A percentile compares a stretch with the other conserved stretches of the same genome.
phyloP scores from a whole-genome alignment of 805 yeast genomes.

The Teunomyces tritomae region DNA sequence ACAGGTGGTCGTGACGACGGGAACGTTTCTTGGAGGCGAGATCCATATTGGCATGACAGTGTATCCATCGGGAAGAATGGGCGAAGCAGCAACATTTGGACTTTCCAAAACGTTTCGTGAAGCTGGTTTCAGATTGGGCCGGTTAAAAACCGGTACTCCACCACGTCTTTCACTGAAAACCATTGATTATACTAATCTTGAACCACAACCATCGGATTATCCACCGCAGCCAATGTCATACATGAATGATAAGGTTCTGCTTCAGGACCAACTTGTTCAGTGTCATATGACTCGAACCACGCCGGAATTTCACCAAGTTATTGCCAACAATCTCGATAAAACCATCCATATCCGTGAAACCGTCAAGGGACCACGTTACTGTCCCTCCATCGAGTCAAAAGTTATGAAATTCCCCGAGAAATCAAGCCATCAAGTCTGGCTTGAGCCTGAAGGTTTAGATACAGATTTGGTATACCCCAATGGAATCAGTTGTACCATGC shows the following conservation, averaged over 20 bases:
- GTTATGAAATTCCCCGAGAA: conserved; percentile 77
- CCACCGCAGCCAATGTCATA: conserved; percentile 92
- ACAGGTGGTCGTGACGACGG: conserved; percentile 87
- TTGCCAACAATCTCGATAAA: conserved; percentile 68
- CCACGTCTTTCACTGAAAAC: conserved; percentile 75
- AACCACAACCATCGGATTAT: conserved; percentile 73
- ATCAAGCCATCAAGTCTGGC: conserved; percentile 79
- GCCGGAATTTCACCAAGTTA: conserved; percentile 64
- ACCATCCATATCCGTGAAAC: conserved; percentile 91
- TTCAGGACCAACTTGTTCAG: conserved; percentile 53
- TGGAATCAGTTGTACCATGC: conserved; percentile 96
- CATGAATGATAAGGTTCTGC: conserved; percentile 65
- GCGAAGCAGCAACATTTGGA: conserved; percentile 90
- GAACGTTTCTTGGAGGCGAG: conserved; percentile 93
- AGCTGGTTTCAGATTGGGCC: conserved; percentile 80
- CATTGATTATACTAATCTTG: conserved; percentile 63
- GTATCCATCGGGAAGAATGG: conserved; percentile 90
- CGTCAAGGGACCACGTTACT: conserved; percentile 94
- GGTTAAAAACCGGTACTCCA: conserved; percentile 97
- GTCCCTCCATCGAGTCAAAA: conserved; percentile 95
- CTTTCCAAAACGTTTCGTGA: conserved; percentile 72
- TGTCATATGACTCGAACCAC: conserved; percentile 84
- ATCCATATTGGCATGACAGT: conserved; percentile 83
- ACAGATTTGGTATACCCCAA: conserved; percentile 91
- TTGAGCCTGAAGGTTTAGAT: conserved; percentile 94